Evolutionary conservation across 1,284 basidiomycete species (phyloP), one percentile per base, ranked within the genome.

Genomic region (Leccinum subspadiceum): DNA sequence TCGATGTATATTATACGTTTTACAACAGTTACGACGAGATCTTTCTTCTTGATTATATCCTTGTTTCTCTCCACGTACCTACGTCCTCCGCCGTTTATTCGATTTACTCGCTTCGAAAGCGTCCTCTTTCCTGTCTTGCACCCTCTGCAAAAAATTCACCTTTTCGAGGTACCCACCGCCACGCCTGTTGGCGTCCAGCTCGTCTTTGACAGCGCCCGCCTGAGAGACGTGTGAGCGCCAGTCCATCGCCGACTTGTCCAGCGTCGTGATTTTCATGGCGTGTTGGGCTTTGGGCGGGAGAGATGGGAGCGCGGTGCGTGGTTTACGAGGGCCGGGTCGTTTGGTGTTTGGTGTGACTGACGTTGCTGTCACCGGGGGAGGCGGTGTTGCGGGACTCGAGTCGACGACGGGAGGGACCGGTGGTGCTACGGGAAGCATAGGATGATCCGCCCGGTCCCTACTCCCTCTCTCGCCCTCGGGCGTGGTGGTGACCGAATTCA

Each of bases 221-320:
- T 81, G 76, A 0, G 78, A 71, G n/a, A 90, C 73, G 68, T 93
- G 88, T 1, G 84, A 73, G 37, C 80, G 79, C 92, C 92, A 94
- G 70, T 93, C 92, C 81, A 93, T 84, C 10, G 87, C 84, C 0
- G 89, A 92, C 70, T 92, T 93, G 65, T 92, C 89, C 7, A 93
- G 77, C 22, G 90, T 93, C 10, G 87, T 86, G 5, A 94, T 78
- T 73, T 90, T 92, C 71, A 87, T 90, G 0, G 84, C 78, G 68
- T 87, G 89, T 29, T 73, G 73, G 35, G 76, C 60, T 10, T 75
- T 74, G 2, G 84, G 2, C 17, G 51, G 83, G 49, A 86, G 68
- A 31, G 81, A 70, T 4, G 81, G 74, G 12, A 89, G 75, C 5
- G 77, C 68, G 4, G 79, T 79, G 70, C 85, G 89, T 2, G 85